Evolutionary conservation across 768 basidiomycete genomes (phyloP), one percentile per base, ranked within the genome.

Genomic region (Boletus eberwhitei): DNA sequence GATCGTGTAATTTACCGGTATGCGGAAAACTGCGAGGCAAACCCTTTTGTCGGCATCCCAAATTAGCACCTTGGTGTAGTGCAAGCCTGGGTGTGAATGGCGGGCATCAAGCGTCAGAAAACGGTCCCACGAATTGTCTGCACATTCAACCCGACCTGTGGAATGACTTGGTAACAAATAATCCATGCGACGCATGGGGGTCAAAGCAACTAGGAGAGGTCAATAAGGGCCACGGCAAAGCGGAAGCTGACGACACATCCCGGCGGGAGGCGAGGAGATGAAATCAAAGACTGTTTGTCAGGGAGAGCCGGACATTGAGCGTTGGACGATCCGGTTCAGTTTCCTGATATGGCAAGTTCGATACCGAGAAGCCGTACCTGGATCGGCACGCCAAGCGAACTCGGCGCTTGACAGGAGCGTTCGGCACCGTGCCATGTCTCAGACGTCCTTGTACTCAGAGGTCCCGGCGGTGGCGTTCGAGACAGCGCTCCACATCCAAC

Each of bases 1-100:
- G 45, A 59, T 60, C 58, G 36, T 37, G 6, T 34, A 59, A 53
- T 59, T 34, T 45, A 59, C 48, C 48, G 36, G 26, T 22, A 50
- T 53, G 46, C 36, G 34, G 53, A n/a, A 19, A 3, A 31, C 53
- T 37, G 26, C 12, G 34, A 8, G 34, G 40, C 8, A 21, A n/a
- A 8, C 42, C 6, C 49, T 50, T 47, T 50, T 50, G 42, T 50
- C 19, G 13, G 34, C 17, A 24, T 26, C 43, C n/a, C 8, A 32
- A 31, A 45, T 31, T 19, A 11, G 17, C 26, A 13, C 8, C 2
- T 26, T n/a, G 29, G 17, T 11, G n/a, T 26, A 12, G 42, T 44
- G 24, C 17, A n/a, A 29, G 29, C 29, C 41, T 16, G 26, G n/a
- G 12, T 13, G 26, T 13, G 43, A 43, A 40, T 40, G 13, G 24